Base-by-base conservation (phyloP, 345 rosid species). In the Sisymbrium irio region DNA sequence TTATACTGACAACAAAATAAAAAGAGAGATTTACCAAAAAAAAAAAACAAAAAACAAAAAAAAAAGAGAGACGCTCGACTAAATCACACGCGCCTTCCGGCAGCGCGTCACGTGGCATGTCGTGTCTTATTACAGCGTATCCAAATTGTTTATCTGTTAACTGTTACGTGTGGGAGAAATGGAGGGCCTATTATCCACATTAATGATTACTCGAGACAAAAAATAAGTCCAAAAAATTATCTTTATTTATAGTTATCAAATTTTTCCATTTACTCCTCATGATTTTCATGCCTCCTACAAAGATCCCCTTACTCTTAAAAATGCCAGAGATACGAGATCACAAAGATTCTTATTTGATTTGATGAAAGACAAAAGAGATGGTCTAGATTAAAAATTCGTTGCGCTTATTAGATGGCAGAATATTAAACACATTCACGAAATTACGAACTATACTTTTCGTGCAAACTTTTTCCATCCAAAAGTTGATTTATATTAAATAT, bases 31-130 rank as follows among this genome's bases (percentile, higher is more conserved):
- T n/a, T n/a, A n/a, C n/a, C n/a, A n/a, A n/a, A n/a, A n/a, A n/a
- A n/a, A n/a, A n/a, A n/a, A n/a, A n/a, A n/a, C n/a, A n/a, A n/a
- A n/a, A n/a, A n/a, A n/a, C n/a, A n/a, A 3, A 27, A 17, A 0
- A 5, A 14, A 40, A 9, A 40, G 7, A 42, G 12, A 71, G 33
- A 25, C n/a, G 10, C 1, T 47, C 57, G 49, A 47, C 11, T 71
- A 46, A 22, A 15, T 1, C 0, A 33, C 72, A 77, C 80, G 80
- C 76, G 72, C 77, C 18, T 19, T 6, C 3, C 0, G 0, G 5
- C 14, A 70, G 80, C 76, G 79, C 75, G 80, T 77, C 33, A 70
- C 80, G 71, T 77, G 71, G 54, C 70, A 69, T 69, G 62, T 69
- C 65, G 61, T 35, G 1, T 44, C 22, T 55, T 76, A 9, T 69